Base-by-base conservation (phyloP, 495 filamentous ascomycete species). In the Hapsidospora chrysogenum region DNA sequence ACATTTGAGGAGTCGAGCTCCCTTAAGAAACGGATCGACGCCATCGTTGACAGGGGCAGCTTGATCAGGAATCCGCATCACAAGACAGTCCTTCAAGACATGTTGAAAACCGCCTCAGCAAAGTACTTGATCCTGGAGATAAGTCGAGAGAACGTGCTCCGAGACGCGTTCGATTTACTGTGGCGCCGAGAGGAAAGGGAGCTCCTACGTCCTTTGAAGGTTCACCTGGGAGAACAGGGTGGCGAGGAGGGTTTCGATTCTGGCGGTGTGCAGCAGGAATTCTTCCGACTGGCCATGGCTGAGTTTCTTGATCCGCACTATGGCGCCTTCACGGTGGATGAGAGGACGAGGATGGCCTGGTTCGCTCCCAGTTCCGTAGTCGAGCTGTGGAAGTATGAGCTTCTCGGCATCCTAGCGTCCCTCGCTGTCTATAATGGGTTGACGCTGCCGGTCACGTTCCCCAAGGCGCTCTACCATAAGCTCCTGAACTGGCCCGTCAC, bases 341-440 rank as follows among this genome's bases (percentile, higher is more conserved):
- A 66, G 3, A 58, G 67, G 27, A 83, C 78, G 1, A 70, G 72
- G 16, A 74, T 85, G 61, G 76, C 76, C 15, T 97, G 87, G 84
- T 89, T 96, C 46, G 73, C 78, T 13, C 80, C 87, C 0, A 73
- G 72, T 9, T 80, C 84, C 2, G 51, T 77, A 23, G 85, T 89
- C 45, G 78, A 80, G 2, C 56, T 82, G 4, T 86, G 87, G 66
- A 87, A 86, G 43, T 95, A 80, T 48, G 86, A 97, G 52, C 67
- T 95, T 2, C 57, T 94, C 21, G 89, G 89, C 3, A 50, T 93
- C n/a, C 52, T 95, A 29, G 66, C 93, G 39, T 86, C 78, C 1
- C 60, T 97, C 2, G 89, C 89, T n/a, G 66, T 95, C 14, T 94
- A 92, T 56, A 97, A 96, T 42, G 86, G 86, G 1, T 63, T 94